A percentile compares a stretch with the other conserved stretches of the same genome.
Evolutionary conservation across 345 rosid species (phyloP).

Genomic region (Trapa bicornis): DNA sequence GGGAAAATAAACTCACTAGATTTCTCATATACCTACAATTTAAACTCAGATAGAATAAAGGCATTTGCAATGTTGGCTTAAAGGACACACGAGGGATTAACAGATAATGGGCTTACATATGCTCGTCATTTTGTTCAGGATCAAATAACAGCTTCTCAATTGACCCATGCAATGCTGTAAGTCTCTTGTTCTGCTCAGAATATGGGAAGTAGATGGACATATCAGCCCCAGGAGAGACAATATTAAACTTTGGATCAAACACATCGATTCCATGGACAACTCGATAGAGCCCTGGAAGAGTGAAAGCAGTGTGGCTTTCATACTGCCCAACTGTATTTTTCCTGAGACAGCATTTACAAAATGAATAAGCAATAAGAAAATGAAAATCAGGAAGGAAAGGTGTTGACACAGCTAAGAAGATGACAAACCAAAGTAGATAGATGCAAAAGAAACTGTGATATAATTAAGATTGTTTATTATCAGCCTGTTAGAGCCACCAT

Average conservation of each 20-base stretch:
- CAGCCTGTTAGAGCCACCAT: too few relatives aligned
- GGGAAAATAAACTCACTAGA: too few relatives aligned
- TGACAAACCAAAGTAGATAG: neutral
- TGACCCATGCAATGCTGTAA: constrained; percentile 70
- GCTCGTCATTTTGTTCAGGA: constrained; percentile 66
- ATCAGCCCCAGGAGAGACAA: constrained; percentile 98
- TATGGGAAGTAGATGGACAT: constrained; percentile 87
- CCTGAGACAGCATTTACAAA: constrained; percentile 30
- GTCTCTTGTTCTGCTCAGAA: constrained; percentile 46
- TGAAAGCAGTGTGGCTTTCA: constrained; percentile 86
- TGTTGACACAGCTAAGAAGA: neutral
- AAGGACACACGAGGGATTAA: neutral
- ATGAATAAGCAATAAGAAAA: neutral
- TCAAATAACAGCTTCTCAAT: constrained; percentile 69
- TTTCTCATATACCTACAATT: neutral
- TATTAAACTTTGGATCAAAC: constrained; percentile 95
- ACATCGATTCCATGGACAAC: constrained; percentile 97
- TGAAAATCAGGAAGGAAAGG: constrained; percentile 5
- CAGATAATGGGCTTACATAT: constrained; percentile 44
- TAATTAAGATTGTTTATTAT: too few relatives aligned
- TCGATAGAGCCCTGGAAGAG: constrained; percentile 85
- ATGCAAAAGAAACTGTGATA: too few relatives aligned
- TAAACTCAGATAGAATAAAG: neutral
- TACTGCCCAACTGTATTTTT: constrained; percentile 95
- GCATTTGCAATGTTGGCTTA: too few relatives aligned